Evolutionary conservation across 345 rosid genomes (phyloP).

Genomic region (Stellera chamaejasme): DNA sequence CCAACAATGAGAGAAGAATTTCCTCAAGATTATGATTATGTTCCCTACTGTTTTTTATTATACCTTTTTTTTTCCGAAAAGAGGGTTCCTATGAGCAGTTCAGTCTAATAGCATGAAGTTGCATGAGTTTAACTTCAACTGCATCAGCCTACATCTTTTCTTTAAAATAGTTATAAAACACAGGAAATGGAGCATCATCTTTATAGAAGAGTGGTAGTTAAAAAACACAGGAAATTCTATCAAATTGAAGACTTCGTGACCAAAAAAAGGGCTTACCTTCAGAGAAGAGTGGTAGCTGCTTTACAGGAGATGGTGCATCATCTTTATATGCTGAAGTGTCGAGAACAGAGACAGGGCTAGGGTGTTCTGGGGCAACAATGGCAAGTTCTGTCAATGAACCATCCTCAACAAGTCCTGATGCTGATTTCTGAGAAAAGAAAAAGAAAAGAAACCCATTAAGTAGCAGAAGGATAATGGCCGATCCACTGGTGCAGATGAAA

Average conservation of each 20-base stretch:
- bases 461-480: background rate
- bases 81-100: too few species aligned
- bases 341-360: constrained; percentile 87
- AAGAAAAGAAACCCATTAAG: constrained; percentile 8
- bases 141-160: background rate
- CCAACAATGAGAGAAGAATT: too few species aligned
- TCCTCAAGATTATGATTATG: too few species aligned
- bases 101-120: too few species aligned
- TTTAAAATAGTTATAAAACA: too few species aligned
- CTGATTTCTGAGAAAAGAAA: constrained; percentile 35
- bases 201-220: too few species aligned
- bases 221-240: too few species aligned
- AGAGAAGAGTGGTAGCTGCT: constrained; percentile 22
- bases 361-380: constrained; percentile 48
- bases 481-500: constrained; percentile 8
- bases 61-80: too few species aligned
- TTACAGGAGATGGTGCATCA: constrained; percentile 56
- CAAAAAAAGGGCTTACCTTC: constrained; percentile 30
- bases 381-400: constrained; percentile 35
- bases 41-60: too few species aligned
- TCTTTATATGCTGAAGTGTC: constrained; percentile 48
- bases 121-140: background rate
- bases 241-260: background rate
- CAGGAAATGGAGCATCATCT: too few species aligned
- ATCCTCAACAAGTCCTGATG: constrained; percentile 40